Percentiles rank a stretch among this genome's conserved stretches.
These are phyloP conservation scores for Penicillium verrucosum DNA, from an alignment of 2,329 filamentous ascomycete genomes.

Conservation along the genomic window DNA sequence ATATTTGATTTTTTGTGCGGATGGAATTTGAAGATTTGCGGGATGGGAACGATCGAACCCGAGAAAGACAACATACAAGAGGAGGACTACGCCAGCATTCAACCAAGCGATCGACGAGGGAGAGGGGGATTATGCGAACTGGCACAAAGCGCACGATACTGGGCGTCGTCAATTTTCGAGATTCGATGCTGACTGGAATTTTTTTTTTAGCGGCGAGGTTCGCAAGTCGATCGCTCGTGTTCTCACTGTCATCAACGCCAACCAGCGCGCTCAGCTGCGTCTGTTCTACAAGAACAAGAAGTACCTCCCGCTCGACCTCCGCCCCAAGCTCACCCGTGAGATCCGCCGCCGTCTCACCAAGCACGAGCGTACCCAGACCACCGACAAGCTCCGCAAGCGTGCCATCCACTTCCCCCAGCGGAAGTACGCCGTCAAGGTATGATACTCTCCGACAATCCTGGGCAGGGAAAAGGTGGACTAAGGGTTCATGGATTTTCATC, in stretches of 20 bases:
- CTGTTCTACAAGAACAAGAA: constrained; percentile 99
- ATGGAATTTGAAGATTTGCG: constrained; percentile 13
- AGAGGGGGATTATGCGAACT: background rate
- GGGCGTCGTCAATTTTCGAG: constrained; percentile 1
- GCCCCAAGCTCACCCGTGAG: constrained; percentile 95
- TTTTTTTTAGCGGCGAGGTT: constrained; percentile 76
- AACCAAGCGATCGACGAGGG: background rate
- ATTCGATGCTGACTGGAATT: constrained; percentile 28
- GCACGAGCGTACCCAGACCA: constrained; percentile 78
- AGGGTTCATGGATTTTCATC: background rate
- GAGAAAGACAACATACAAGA: constrained; percentile 1
- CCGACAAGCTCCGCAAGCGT: constrained; percentile 97
- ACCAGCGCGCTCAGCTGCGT: constrained; percentile 95
- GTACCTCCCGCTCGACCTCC: constrained; percentile 97
- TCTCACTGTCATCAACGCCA: constrained; percentile 99
- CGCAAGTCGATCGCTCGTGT: constrained; percentile 99
- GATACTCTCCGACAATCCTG: constrained; percentile 20
- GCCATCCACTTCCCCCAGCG: constrained; percentile 93
- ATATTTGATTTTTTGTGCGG: constrained; percentile 15
- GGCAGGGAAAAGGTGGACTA: background rate
- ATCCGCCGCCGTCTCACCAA: constrained; percentile 93
- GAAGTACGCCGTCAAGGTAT: constrained; percentile 98
- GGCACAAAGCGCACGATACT: background rate
- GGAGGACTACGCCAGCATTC: background rate
- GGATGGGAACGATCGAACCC: constrained; percentile 7